Base-by-base conservation (phyloP, 208 protist genomes). In the Leishmania arabica region DNA sequence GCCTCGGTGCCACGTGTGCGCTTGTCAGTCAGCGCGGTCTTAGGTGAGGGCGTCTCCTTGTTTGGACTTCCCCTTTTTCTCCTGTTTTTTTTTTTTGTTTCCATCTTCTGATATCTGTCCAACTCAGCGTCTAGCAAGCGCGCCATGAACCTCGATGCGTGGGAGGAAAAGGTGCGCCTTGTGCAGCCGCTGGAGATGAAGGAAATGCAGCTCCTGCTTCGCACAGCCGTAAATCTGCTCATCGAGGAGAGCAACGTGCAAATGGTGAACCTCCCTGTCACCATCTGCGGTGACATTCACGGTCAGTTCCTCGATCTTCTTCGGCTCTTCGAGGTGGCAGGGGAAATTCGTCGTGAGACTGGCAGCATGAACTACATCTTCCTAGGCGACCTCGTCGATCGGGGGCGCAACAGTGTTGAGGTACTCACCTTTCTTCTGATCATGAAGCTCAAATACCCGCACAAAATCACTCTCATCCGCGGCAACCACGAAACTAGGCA, bases 251-350 rank as follows among this genome's bases (percentile, higher is more conserved):
- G 89, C 66, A 99, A 99, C 82, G 98, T 99, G 60, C 92, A 97
- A 72, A 87, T 84, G 34, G 93, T 99, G 8, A 40, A 79, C 47
- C 86, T 98, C 4, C 99, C 99, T 9, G 98, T 99, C 1, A 99
- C 98, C 2, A 98, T 99, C 45, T 99, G 98, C 86, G 99, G 99
- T 17, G 99, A 99, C 85, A 99, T 99, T 83, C 99, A 99, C 87
- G 99, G 99, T 11, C 99, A 99, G 94, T 99, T 99, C 73, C 96
- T 95, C 72, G 99, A 99, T 88, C 90, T 99, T 17, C 90, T 99
- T 34, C 90, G 99, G 49, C 89, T 99, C 24, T 99, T 99, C 86
- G 84, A 98, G 58, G 91, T 99, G 45, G 96, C 97, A 24, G 99
- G 98, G 15, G 90, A 96, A 68, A 83, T 98, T 42, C 86, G 90